phyloP scores from a whole-genome alignment of 768 basidiomycete genomes.

The Rhizopogon vinicolor region DNA sequence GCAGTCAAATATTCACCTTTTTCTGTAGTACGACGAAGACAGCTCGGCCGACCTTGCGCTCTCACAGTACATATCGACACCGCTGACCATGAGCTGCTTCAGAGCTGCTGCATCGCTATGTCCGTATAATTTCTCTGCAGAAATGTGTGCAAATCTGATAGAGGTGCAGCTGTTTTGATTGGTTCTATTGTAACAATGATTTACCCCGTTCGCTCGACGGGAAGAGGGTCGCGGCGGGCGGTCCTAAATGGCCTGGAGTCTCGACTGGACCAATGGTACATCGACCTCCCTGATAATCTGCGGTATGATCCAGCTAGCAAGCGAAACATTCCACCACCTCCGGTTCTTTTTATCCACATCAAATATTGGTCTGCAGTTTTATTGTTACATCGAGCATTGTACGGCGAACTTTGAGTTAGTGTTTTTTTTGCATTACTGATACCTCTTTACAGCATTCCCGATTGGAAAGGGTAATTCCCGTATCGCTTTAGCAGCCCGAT shows the following conservation, averaged over 20 bases:
- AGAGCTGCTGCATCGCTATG: conserved; percentile 54
- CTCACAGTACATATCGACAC: conserved; percentile 32
- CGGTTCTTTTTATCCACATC: conserved; percentile 64
- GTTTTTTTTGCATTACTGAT: conserved; percentile 5
- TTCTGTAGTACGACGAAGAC: conserved; percentile 52
- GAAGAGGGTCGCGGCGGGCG: conserved; percentile 42
- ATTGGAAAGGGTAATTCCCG: conserved; percentile 56
- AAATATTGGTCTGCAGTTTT: conserved; percentile 76
- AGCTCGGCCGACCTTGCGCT: conserved; percentile 33
- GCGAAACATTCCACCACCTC: conserved; percentile 52
- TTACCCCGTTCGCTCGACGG: conserved; percentile 59
- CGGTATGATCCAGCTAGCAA: conserved; percentile 55
- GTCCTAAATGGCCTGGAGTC: conserved; percentile 55
- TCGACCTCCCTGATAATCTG: conserved; percentile 60
- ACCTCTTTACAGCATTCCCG: conserved; percentile 52
- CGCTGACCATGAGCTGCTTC: conserved; percentile 52
- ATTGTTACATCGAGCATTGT: conserved; percentile 77
- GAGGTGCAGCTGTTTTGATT: conserved; percentile 55
- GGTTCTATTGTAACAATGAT: conserved; percentile 63
- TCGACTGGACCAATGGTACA: conserved; percentile 70
- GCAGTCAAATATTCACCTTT: conserved; percentile 7
- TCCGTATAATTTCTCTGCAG: conserved; percentile 26
- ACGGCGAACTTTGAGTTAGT: conserved; percentile 27
- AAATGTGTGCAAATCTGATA: neutral
- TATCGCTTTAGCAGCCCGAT: neutral